A percentile compares a stretch with the other conserved stretches of the same genome.
Conservation (phyloP, 768 basidiomycete species). For the Xerocomellus dryophilus region DNA sequence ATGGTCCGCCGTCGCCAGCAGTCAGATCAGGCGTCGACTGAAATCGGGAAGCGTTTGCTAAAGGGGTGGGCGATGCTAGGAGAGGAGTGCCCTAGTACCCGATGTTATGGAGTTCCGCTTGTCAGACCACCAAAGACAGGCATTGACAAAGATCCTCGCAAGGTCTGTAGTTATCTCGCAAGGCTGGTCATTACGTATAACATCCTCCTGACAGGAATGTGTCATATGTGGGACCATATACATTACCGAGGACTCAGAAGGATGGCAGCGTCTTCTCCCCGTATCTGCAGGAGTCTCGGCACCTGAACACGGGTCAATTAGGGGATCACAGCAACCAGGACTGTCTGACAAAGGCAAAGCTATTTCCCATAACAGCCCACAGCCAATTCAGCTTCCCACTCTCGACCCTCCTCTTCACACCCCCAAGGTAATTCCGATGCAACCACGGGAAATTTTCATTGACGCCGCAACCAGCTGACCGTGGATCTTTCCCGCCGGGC, state of each 20-base stretch:
- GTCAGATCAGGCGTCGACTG: conserved; percentile 74
- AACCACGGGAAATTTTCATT: background rate
- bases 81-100: conserved; percentile 70
- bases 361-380: conserved; percentile 24
- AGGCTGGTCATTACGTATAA: background rate
- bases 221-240: conserved; percentile 71
- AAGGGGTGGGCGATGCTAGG: conserved; percentile 90
- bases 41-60: conserved; percentile 73
- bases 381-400: conserved; percentile 33
- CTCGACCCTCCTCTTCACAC: conserved; percentile 30
- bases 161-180: conserved; percentile 41
- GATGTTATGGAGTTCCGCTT: conserved; percentile 80
- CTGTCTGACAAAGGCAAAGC: conserved; percentile 10
- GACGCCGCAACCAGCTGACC: conserved; percentile 18
- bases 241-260: conserved; percentile 52
- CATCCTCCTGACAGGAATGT: conserved; percentile 56
- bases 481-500: conserved; percentile 16
- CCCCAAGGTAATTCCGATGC: conserved; percentile 24
- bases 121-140: conserved; percentile 70
- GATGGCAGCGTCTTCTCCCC: conserved; percentile 44
- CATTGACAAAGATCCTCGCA: conserved; percentile 59
- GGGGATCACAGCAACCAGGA: conserved; percentile 4
- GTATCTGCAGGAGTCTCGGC: conserved; percentile 10
- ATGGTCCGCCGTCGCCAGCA: conserved; percentile 69
- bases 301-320: conserved; percentile 2